Percentiles rank a stretch among this genome's conserved stretches.
Evolutionary conservation across 495 filamentous ascomycete species (phyloP).

Genomic region (Chlorociboria aeruginascens): DNA sequence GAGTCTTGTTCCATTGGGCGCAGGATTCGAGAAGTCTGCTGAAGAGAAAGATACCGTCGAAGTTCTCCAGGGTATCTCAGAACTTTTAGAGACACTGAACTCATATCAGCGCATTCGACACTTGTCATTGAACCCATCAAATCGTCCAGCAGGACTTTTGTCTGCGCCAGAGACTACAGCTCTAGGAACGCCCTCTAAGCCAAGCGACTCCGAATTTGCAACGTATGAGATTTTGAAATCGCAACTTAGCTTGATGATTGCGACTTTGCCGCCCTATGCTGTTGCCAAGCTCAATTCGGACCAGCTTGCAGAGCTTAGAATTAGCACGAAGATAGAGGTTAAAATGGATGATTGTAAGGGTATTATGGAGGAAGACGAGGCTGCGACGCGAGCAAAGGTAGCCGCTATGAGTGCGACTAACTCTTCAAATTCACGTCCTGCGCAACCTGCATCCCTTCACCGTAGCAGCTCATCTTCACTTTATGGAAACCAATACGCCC

Average conservation of each 20-base stretch:
- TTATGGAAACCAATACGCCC: conserved; percentile 19
- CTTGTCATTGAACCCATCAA: conserved; percentile 40
- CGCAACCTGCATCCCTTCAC: conserved; percentile 6
- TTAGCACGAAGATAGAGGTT: conserved; percentile 71
- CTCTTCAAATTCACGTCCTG: neutral
- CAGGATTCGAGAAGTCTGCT: conserved; percentile 35
- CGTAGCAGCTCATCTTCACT: conserved; percentile 11
- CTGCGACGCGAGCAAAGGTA: conserved; percentile 24
- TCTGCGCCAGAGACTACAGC: conserved; percentile 32
- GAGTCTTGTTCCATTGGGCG: conserved; percentile 25
- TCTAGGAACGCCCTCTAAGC: conserved; percentile 34
- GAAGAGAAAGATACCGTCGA: conserved; percentile 58
- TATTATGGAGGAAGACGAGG: conserved; percentile 79
- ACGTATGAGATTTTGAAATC: conserved; percentile 67
- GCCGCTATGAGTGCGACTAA: conserved; percentile 1
- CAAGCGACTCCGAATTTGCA: conserved; percentile 50
- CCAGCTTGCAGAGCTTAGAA: conserved; percentile 65
- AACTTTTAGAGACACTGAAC: conserved; percentile 70
- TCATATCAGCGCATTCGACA: conserved; percentile 82
- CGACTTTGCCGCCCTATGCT: conserved; percentile 69
- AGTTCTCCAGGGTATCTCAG: conserved; percentile 67
- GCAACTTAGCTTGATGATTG: conserved; percentile 59
- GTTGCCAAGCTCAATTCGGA: conserved; percentile 79
- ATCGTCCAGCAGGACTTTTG: conserved; percentile 32
- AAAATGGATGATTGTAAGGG: conserved; percentile 61